Evolutionary conservation across 345 rosid species (phyloP).

Genomic region (Mercurialis annua): DNA sequence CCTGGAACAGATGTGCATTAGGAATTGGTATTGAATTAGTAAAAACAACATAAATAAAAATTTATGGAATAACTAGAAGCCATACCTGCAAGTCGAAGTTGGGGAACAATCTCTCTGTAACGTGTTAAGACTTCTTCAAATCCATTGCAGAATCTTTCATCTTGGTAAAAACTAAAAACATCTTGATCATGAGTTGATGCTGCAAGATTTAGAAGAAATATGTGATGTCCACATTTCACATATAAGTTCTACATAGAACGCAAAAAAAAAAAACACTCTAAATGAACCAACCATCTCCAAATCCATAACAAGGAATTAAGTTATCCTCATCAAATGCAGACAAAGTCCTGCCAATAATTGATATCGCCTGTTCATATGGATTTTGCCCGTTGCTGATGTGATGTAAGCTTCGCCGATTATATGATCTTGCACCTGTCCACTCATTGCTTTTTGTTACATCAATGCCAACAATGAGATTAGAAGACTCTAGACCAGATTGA

Average conservation of each 20-base stretch:
- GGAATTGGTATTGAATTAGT: neutral
- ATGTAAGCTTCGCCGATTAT: conserved; percentile 64
- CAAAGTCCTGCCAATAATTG: conserved; percentile 73
- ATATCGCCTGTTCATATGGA: conserved; percentile 79
- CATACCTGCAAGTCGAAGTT: conserved; percentile 77
- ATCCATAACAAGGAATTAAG: conserved; percentile 78
- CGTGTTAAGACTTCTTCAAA: conserved; percentile 81
- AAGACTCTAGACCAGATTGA: conserved; percentile 89
- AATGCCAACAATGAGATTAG: conserved; percentile 87
- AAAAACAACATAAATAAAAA: neutral
- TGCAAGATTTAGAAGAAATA: conserved; percentile 23
- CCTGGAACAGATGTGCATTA: conserved; percentile 40
- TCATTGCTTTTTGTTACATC: conserved; percentile 98
- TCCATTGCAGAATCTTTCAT: conserved; percentile 65
- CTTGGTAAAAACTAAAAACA: conserved; percentile 70
- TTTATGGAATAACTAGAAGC: neutral
- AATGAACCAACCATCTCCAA: conserved; percentile 57
- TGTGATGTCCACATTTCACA: conserved; percentile 3
- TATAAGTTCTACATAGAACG: neutral
- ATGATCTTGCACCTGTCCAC: conserved; percentile 91
- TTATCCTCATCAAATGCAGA: conserved; percentile 77
- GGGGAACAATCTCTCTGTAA: conserved; percentile 78
- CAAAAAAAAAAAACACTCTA: neutral
- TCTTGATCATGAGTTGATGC: conserved; percentile 95
- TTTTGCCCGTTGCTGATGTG: conserved; percentile 51